Evolutionary conservation across 2,329 filamentous ascomycete genomes (phyloP), one percentile per base, ranked within the genome.

Genomic region (Coniella vitis): DNA sequence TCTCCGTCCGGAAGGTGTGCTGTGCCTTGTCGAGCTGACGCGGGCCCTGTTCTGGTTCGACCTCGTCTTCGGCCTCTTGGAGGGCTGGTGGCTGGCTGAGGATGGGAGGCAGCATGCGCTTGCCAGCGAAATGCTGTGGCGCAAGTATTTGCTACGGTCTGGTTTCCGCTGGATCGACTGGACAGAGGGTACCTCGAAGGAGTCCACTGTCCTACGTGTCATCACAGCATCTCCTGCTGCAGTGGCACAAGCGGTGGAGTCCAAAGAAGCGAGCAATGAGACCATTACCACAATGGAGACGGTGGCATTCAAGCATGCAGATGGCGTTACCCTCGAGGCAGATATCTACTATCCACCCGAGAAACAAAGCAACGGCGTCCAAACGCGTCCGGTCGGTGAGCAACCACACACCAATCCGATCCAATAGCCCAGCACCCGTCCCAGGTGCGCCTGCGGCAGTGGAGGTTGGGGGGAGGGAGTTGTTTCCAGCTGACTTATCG

Each of bases 81-180:
- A 67, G 7, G 65, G 65, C 0, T 67, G 65, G 65, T 66, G 64
- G 64, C 45, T 59, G 0, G 63, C 61, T 7, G 48, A 60, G 3
- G 64, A 66, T 29, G 60, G 58, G 0, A 52, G 62, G 1, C 32
- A 44, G 3, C 53, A 64, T 35, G 58, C 58, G 3, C 43, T 62
- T 7, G 53, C 47, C 7, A 38, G 42, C 4, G 56, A 51, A 43
- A 17, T 36, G 7, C 46, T 45, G 4, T 65, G 63, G 62, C 45
- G 59, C 22, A 43, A 45, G n/a, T 48, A 32, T 1, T 29, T 65
- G 8, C 19, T 42, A 1, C 35, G 25, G 0, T 55, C 57, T 0
- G 61, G 60, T 1, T 66, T 60, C 38, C 22, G 32, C 2, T 45
- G 52, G 21, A 58, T 64, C 4, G 47, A 53, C 13, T 65, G 62